phyloP scores from a whole-genome alignment of 768 basidiomycete species.

The Ramaria sp. region DNA sequence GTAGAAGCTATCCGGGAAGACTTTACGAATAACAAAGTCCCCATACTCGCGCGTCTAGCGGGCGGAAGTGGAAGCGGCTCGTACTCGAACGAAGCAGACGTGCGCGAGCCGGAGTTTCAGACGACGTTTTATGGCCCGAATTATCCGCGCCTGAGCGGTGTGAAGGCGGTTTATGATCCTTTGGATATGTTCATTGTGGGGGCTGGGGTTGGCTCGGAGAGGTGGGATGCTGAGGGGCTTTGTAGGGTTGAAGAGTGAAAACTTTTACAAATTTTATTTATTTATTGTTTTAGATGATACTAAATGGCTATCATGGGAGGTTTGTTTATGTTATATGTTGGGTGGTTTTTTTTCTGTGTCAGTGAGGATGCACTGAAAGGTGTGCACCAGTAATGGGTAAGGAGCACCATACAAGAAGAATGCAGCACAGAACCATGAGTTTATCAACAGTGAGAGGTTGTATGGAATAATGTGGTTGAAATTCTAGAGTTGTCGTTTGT shows the following conservation, averaged over 20 bases:
- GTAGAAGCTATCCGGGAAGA: constrained; percentile 11
- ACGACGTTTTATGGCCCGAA: constrained; percentile 26
- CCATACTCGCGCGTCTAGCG: not conserved
- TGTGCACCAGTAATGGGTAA: no score
- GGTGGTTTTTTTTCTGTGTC: no score
- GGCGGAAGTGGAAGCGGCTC: constrained; percentile 15
- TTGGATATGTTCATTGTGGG: constrained; percentile 24
- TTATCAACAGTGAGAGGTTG: no score
- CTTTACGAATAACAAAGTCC: not conserved
- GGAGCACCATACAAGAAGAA: no score
- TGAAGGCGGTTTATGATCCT: constrained; percentile 25
- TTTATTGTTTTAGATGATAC: no score
- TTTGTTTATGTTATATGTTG: no score
- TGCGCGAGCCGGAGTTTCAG: constrained; percentile 21
- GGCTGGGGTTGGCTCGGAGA: constrained; percentile 22
- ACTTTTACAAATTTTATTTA: no score
- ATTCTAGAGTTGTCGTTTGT: no score
- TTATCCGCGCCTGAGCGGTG: constrained; percentile 19
- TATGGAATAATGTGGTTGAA: no score
- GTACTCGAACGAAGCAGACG: constrained; percentile 26
- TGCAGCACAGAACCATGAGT: no score
- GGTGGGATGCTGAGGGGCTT: constrained; percentile 17
- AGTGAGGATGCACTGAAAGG: no score
- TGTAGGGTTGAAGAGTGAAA: not conserved
- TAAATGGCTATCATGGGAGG: no score